Base-by-base conservation (phyloP, 2,329 filamentous ascomycete species). In the Botrytis porri region DNA sequence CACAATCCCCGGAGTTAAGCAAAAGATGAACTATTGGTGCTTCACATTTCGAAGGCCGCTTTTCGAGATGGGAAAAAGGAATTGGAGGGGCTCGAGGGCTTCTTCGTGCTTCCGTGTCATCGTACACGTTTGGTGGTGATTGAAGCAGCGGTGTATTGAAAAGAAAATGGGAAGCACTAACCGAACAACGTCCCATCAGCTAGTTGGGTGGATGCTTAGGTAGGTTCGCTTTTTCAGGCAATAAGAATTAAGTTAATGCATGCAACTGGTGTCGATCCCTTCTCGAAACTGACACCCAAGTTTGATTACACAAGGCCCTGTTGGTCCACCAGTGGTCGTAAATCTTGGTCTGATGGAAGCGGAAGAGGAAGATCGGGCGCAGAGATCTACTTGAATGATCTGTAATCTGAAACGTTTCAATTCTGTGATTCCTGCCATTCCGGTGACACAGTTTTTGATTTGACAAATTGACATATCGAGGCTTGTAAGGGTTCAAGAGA, bases 281-380 rank as follows among this genome's bases (percentile, higher is more conserved):
- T 65, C 43, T 32, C 41, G 8, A 65, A 16, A 25, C 32, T 45
- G 32, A n/a, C 32, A 22, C 6, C 10, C 16, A 48, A 45, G 20
- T 48, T 35, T 35, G 1, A 45, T 48, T 25, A 35, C 62, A 25
- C 22, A 22, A 64, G 41, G 62, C 18, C 20, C 20, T 45, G 37
- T 37, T 7, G 37, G 7, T 4, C 37, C 32, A 22, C 37, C 32
- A 22, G 22, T 65, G 43, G 32, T 61, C 9, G 35, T 61, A 9
- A 61, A 61, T 37, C 32, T 25, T 61, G 59, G 59, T 61, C 59
- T 39, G 32, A 37, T 39, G 12, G 35, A 35, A 48, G 39, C 29
- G 63, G 63, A 65, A 65, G 48, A 37, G 43, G 63, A 65, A 65
- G 63, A 65, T 65, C 63, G 43, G 63, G 63, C 43, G 63, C 63